Evolutionary conservation across 2,329 filamentous ascomycete species (phyloP).

Genomic region (Fusarium coicis): DNA sequence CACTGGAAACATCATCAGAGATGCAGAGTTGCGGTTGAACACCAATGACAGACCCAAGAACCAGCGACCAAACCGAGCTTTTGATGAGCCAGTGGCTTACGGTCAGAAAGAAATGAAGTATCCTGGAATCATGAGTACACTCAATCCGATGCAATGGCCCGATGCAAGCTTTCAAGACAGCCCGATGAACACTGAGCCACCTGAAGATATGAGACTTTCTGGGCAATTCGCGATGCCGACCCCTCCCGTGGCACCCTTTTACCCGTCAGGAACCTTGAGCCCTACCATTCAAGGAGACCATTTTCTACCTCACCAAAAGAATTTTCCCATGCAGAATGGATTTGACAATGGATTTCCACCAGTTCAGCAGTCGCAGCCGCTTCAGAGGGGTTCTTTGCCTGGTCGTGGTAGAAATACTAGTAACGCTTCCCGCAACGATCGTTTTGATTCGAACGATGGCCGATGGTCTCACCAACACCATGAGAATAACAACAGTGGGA

Average conservation of each 20-base stretch:
- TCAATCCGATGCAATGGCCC: not conserved
- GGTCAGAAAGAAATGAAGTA: not conserved
- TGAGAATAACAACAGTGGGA: slow-evolving; percentile 15
- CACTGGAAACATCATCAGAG: slow-evolving; percentile 4
- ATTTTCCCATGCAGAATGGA: not conserved
- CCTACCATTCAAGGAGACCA: not conserved
- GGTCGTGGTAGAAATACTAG: slow-evolving; percentile 13
- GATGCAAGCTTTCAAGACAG: not conserved
- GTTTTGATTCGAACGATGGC: slow-evolving; percentile 7
- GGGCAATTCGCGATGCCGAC: not conserved
- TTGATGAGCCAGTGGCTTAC: not conserved
- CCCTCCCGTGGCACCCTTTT: slow-evolving; percentile 8
- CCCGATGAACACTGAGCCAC: not conserved
- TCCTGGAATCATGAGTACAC: not conserved
- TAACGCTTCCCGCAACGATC: slow-evolving; percentile 12
- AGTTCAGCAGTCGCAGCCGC: not conserved
- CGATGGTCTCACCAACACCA: slow-evolving; percentile 26
- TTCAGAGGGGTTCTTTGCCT: not conserved
- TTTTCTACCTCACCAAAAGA: not conserved
- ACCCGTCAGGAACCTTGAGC: not conserved
- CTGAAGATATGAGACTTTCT: not conserved
- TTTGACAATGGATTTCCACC: slow-evolving; percentile 11
- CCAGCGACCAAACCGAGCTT: slow-evolving; percentile 1
- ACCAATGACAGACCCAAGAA: slow-evolving; percentile 9
- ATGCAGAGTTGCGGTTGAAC: not conserved